Conservation (phyloP, 177 flowering plant species). For the Tripterygium wilfordii region DNA sequence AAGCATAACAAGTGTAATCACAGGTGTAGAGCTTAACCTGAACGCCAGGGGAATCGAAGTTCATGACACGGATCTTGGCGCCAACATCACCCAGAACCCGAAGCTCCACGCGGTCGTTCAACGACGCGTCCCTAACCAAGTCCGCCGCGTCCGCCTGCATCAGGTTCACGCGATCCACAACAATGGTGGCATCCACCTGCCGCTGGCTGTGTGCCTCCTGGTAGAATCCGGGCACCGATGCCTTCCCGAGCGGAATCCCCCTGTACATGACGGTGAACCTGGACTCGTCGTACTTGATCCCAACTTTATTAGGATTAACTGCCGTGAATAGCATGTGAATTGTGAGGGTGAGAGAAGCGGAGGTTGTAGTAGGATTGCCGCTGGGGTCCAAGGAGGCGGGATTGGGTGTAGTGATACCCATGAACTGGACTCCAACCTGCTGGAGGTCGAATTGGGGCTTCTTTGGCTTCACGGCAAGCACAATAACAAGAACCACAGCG, state of each 20-base stretch:
- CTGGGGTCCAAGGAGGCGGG: slow-evolving; percentile 20
- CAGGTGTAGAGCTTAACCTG: slow-evolving; percentile 66
- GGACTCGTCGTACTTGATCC: slow-evolving; percentile 87
- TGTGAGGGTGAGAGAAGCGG: slow-evolving; percentile 42
- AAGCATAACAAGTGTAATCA: no score
- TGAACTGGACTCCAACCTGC: slow-evolving; percentile 82
- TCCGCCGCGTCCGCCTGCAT: slow-evolving; percentile 73
- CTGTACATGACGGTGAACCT: slow-evolving; percentile 80
- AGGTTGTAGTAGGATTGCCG: slow-evolving; percentile 8
- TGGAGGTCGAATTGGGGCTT: slow-evolving; percentile 93
- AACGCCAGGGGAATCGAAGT: slow-evolving; percentile 77
- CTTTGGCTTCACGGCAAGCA: slow-evolving; percentile 89
- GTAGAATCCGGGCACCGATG: slow-evolving; percentile 67
- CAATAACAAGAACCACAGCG: slow-evolving; percentile 65
- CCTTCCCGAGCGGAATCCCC: slow-evolving; percentile 86
- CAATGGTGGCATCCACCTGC: slow-evolving; percentile 52
- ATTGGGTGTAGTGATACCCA: slow-evolving; percentile 44
- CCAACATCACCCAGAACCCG: slow-evolving; percentile 75
- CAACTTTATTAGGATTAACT: slow-evolving; percentile 84
- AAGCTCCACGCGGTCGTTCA: slow-evolving; percentile 88
- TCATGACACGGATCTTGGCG: slow-evolving; percentile 83
- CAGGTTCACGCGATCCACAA: slow-evolving; percentile 65
- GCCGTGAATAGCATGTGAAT: slow-evolving; percentile 83
- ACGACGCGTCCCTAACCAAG: slow-evolving; percentile 68
- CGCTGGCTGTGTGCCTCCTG: slow-evolving; percentile 81